These are phyloP conservation scores for Apodospora peruviana DNA, from an alignment of 495 filamentous ascomycete genomes.

Conservation along the genomic window DNA sequence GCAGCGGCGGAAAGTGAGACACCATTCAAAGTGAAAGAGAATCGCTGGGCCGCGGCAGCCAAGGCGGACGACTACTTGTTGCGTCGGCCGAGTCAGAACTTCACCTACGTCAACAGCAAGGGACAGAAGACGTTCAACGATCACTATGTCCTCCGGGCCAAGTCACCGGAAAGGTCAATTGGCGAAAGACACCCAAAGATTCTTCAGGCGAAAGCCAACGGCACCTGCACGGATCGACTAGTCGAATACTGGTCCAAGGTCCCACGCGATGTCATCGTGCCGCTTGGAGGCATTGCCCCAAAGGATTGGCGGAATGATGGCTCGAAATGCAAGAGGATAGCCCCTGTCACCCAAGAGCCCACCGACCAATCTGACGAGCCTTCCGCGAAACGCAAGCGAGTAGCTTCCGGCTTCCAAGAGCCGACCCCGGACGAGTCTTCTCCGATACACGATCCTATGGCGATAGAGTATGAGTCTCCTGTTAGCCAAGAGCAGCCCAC, in stretches of 20 bases:
- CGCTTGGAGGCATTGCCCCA: conserved; percentile 22
- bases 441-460: too few species aligned
- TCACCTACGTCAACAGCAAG: conserved; percentile 8
- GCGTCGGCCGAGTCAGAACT: conserved; percentile 11
- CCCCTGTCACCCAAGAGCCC: too few species aligned
- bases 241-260: conserved; percentile 17
- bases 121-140: conserved; percentile 9
- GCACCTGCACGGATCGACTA: conserved; percentile 6
- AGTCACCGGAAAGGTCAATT: not conserved
- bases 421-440: too few species aligned
- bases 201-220: conserved; percentile 2
- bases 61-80: conserved; percentile 18
- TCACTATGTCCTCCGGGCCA: conserved; percentile 7
- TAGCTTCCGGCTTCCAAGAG: too few species aligned
- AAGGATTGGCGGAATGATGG: too few species aligned
- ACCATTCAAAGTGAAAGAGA: too few species aligned
- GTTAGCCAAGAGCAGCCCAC: too few species aligned
- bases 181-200: conserved; percentile 20
- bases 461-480: too few species aligned
- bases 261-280: conserved; percentile 7
- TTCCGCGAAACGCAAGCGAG: too few species aligned
- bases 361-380: too few species aligned
- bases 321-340: too few species aligned
- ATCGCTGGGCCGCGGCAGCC: not conserved
- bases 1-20: too few species aligned